A percentile compares a stretch with the other conserved stretches of the same genome.
Evolutionary conservation across 768 basidiomycete species (phyloP).

Genomic region (Rhodocollybia butyracea): DNA sequence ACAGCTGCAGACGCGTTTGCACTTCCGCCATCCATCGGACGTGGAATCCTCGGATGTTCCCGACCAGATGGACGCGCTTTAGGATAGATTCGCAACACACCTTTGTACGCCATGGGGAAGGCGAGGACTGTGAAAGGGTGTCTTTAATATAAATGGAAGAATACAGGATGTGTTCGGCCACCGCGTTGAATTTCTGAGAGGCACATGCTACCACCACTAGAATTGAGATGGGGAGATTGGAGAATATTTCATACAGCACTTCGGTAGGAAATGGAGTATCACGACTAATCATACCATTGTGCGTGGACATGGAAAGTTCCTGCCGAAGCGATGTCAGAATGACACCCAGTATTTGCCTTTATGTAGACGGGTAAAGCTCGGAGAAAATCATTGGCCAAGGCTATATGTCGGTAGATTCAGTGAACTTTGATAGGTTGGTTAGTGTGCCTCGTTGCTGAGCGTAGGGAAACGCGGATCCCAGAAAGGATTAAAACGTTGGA

Average conservation of each 20-base stretch:
- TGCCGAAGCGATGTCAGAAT: too few species aligned
- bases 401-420: conserved; percentile 2
- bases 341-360: too few species aligned
- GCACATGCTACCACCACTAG: conserved; percentile 42
- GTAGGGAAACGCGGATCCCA: too few species aligned
- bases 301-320: conserved; percentile 1
- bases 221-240: conserved; percentile 28
- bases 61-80: conserved; percentile 41
- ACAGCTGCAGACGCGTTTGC: conserved; percentile 19
- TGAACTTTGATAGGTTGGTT: neutral
- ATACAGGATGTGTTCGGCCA: conserved; percentile 61
- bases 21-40: conserved; percentile 52
- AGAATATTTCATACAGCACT: conserved; percentile 48
- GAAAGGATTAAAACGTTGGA: too few species aligned
- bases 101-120: conserved; percentile 39
- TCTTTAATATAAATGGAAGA: conserved; percentile 49
- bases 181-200: conserved; percentile 44
- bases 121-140: conserved; percentile 36
- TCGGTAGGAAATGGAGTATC: conserved; percentile 49
- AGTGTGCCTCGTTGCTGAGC: too few species aligned
- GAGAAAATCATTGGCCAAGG: neutral
- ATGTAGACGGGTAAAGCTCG: neutral
- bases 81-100: conserved; percentile 53
- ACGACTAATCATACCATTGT: neutral
- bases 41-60: conserved; percentile 42